These are phyloP conservation scores for Talaromyces albobiverticillius DNA, from an alignment of 2,329 filamentous ascomycete genomes.

Conservation along the genomic window DNA sequence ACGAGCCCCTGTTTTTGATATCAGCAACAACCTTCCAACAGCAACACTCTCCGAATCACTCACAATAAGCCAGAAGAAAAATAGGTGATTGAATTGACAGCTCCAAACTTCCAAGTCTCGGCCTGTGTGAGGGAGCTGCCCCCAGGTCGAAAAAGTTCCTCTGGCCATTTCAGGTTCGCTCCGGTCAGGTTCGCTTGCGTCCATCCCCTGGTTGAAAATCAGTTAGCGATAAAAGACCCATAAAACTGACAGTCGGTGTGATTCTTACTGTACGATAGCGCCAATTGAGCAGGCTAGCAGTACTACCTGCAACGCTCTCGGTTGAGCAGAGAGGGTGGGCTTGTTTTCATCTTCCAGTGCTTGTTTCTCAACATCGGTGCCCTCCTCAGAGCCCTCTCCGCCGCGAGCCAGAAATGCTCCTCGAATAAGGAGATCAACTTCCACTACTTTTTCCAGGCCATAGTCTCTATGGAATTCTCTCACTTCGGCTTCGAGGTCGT, in stretches of 20 bases:
- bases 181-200: constrained; percentile 31
- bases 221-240: background rate
- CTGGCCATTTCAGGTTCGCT: constrained; percentile 31
- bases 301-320: constrained; percentile 28
- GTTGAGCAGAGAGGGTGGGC: constrained; percentile 22
- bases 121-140: constrained; percentile 5
- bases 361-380: constrained; percentile 4
- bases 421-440: constrained; percentile 10
- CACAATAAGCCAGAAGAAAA: constrained; percentile 27
- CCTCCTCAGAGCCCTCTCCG: constrained; percentile 1
- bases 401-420: constrained; percentile 14
- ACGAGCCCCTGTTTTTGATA: constrained; percentile 20
- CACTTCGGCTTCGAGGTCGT: constrained; percentile 15
- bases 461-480: constrained; percentile 9
- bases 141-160: constrained; percentile 19
- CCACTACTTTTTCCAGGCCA: constrained; percentile 11
- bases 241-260: too few species aligned
- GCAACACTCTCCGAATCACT: background rate
- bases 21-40: background rate
- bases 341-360: constrained; percentile 14
- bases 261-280: constrained; percentile 27
- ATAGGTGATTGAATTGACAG: constrained; percentile 31
- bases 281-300: constrained; percentile 31
- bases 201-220: constrained; percentile 22
- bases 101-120: constrained; percentile 26